Base-by-base conservation (phyloP, 108 stramenopile species). In the Cyclotella sp. region DNA sequence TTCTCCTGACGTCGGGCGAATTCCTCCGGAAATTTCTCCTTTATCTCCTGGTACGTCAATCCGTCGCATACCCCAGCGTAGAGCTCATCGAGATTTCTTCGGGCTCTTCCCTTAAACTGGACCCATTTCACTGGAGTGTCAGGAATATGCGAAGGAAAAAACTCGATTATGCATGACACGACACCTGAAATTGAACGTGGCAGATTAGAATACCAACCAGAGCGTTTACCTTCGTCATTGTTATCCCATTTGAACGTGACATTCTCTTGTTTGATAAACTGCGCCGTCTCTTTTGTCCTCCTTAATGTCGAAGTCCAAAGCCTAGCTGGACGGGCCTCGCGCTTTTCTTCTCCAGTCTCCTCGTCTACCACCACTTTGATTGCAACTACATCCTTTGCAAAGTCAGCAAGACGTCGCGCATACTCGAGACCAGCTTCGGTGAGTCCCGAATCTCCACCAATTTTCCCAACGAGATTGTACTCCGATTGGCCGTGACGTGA, bases 401-500 rank as follows among this genome's bases (percentile, higher is more conserved):
- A 99, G 59, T 83, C 80, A 11, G 94, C 97, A 52, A 99, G 83
- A 63, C 92, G 91, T 29, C 87, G 77, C 9, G 97, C 96, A 86
- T 98, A 99, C 72, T 96, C 89, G 41, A 83, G 51, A 11, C 98
- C 98, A n/a, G 84, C 88, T 16, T 86, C 86, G 6, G 91, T 92
- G 27, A 99, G 86, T 30, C 93, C 91, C n/a, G 95, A 87, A 95
- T 99, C 98, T 15, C 99, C 99, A 49, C 99, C 99, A 72, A 99
- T 99, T 71, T 97, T 97, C 3, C 97, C 98, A 53, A 95, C 78
- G 68, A 97, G 77, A 72, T 99, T 99, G 90, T 98, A 99, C 75
- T 97, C 90, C 16, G 94, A 96, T 84, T 99, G 98, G 40, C 99
- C 99, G 85, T 99, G 99, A 21, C 99, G 92, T 9, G 96, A 97